phyloP scores from a whole-genome alignment of 2,329 filamentous ascomycete species.

The Sarocladiaceae sp. region DNA sequence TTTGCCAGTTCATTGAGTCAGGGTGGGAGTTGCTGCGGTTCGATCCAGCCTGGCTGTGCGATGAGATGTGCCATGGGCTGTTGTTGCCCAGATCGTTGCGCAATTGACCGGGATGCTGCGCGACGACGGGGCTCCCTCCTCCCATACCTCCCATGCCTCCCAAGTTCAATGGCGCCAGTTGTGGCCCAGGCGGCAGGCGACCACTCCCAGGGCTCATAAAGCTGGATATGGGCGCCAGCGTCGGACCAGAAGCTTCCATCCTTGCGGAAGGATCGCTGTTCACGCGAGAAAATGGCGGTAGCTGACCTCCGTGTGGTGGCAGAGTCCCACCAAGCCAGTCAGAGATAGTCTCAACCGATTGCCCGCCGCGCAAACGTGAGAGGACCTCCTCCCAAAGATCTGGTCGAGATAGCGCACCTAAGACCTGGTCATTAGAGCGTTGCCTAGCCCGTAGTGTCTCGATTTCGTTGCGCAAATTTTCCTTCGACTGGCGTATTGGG shows the following conservation, averaged over 20 bases:
- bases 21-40: constrained; percentile 43
- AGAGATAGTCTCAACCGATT: constrained; percentile 51
- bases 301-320: constrained; percentile 17
- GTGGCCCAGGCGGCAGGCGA: constrained; percentile 20
- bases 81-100: constrained; percentile 37
- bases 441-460: constrained; percentile 52
- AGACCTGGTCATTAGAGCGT: constrained; percentile 49
- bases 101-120: not conserved
- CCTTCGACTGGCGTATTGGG: constrained; percentile 60
- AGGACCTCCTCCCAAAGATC: constrained; percentile 52
- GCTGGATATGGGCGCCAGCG: constrained; percentile 19
- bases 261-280: not conserved
- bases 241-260: constrained; percentile 7
- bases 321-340: constrained; percentile 43
- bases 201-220: constrained; percentile 28
- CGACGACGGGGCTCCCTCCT: constrained; percentile 12
- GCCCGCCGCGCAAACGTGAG: constrained; percentile 47
- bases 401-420: constrained; percentile 48
- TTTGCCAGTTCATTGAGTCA: constrained; percentile 40
- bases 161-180: constrained; percentile 7
- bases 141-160: constrained; percentile 8
- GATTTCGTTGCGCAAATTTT: constrained; percentile 56
- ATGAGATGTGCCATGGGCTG: constrained; percentile 46
- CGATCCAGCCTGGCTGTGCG: constrained; percentile 41
- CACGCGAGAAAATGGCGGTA: constrained; percentile 22